Base-by-base conservation (phyloP, 306 rosid genomes). In the Hippophae tibetana region DNA sequence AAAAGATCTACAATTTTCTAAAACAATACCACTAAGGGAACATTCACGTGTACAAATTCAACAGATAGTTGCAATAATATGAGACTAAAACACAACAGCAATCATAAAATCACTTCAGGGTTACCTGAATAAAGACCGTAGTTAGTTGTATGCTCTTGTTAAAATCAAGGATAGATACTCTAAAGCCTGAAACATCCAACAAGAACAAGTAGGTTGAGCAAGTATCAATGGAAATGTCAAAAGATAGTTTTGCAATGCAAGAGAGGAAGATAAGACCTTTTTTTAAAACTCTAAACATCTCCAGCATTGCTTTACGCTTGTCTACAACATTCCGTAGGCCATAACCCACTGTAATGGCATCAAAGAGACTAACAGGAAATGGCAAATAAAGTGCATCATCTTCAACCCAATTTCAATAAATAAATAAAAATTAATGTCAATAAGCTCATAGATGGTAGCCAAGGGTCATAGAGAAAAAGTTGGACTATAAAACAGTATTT, bases 331-430 rank as follows among this genome's bases (percentile, higher is more conserved):
- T 93, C 45, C 97, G 78, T 47, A 93, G 86, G 61, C 99, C 95
- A 70, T 84, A 93, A 48, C 90, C 97, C 90, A 88, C 82, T 44
- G 94, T 82, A 64, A 93, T 64, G 71, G 85, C 97, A 82, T 88
- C 97, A 69, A 93, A 84, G 47, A 53, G 74, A 54, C 77, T 81
- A 69, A 82, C 89, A 56, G 78, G 14, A 62, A 78, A 93, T 54
- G 95, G 97, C 78, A 93, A 82, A 63, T 84, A 73, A 68, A 88
- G 86, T 41, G 99, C 97, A 75, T 93, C 94, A 55, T 95, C 94
- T 82, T 93, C 86, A 59, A 93, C 67, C 97, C 97, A 86, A 79
- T 97, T 82, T 73, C 40, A 12, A 62, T 9, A 54, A 66, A 76
- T 54, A 59, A 69, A 7, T 52, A 53, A 52, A 67, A 52, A 56